phyloP scores from a whole-genome alignment of 495 filamentous ascomycete species.

The Aspergillus panamensis region DNA sequence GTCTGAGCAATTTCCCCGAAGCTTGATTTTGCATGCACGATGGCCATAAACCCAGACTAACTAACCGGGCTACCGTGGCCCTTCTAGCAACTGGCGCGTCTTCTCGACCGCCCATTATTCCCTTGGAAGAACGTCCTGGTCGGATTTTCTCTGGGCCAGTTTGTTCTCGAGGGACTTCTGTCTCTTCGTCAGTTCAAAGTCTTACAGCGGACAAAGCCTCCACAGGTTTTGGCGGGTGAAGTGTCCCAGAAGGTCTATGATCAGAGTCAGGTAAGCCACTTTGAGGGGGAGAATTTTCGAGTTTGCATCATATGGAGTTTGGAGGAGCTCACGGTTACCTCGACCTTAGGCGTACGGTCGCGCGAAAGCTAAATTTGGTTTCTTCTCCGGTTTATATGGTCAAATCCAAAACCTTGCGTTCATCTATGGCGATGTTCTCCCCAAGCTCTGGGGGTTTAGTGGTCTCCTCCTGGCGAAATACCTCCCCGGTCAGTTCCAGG shows the following conservation, averaged over 20 bases:
- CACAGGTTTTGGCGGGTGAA: constrained; percentile 78
- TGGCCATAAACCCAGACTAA: constrained; percentile 1
- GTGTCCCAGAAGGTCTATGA: constrained; percentile 89
- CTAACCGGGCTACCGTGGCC: constrained; percentile 15
- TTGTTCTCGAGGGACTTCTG: constrained; percentile 78
- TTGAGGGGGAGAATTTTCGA: not conserved
- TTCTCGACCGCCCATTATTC: constrained; percentile 86
- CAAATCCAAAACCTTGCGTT: constrained; percentile 82
- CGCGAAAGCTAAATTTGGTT: constrained; percentile 85
- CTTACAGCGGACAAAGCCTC: constrained; percentile 71
- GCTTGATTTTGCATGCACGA: constrained; percentile 1
- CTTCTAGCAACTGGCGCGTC: constrained; percentile 73
- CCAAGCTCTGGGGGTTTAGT: constrained; percentile 81
- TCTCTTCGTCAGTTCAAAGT: constrained; percentile 84
- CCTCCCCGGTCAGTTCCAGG: constrained; percentile 72
- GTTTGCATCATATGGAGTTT: not conserved
- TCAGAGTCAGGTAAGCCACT: constrained; percentile 70
- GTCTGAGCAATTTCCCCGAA: not conserved
- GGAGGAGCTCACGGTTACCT: not conserved
- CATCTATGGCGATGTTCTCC: constrained; percentile 86
- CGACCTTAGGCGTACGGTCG: constrained; percentile 74
- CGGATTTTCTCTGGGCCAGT: constrained; percentile 87
- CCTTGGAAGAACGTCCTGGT: constrained; percentile 97
- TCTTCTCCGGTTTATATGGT: constrained; percentile 74
- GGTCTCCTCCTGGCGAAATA: constrained; percentile 70